Evolutionary conservation across 106 monocot species (phyloP), one percentile per base, ranked within the genome.

Genomic region (Dioscorea alata): DNA sequence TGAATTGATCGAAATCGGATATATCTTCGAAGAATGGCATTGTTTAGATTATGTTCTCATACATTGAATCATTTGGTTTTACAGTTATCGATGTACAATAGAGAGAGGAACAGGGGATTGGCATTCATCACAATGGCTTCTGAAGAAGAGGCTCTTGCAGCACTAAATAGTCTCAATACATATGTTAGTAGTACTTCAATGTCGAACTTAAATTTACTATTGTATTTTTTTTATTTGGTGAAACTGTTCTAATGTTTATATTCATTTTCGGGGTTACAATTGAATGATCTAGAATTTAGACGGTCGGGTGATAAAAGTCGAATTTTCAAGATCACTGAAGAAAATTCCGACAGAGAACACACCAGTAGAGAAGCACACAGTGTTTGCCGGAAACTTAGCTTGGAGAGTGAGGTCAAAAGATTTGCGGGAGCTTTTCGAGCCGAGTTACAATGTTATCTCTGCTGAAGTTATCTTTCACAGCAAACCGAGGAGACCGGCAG

Each of bases 91-190:
- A 94, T 94, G 94, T 60, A 94, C 63, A 81, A 81, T 63, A 85
- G 73, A 9, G 81, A 54, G 13, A 87, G 69, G 71, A 94, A 90
- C 62, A 79, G 94, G 72, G 94, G 94, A 50, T 75, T 90, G 80
- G 90, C 90, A 62, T 94, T 94, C 67, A 67, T 94, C 34, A 90
- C 83, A 60, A 94, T 94, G 94, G 70, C 76, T 64, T 87, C 90
- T 13, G 87, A 90, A 48, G 87, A 90, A 75, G 90, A 94, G 13
- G 90, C 94, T 28, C 51, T 64, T 19, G 58, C 68, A 57, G 87
- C 94, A 24, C 65, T 85, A 21, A 83, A 61, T 58, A 67, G 58
- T 70, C 85, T 94, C 16, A 76, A 90, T 78, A 75, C 72, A 31
- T 67, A 78, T 68, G 94, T 94, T 75, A 80, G 82, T 69, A 64